phyloP scores from a whole-genome alignment of 2,329 filamentous ascomycete genomes.

The Trichoderma asperellum region DNA sequence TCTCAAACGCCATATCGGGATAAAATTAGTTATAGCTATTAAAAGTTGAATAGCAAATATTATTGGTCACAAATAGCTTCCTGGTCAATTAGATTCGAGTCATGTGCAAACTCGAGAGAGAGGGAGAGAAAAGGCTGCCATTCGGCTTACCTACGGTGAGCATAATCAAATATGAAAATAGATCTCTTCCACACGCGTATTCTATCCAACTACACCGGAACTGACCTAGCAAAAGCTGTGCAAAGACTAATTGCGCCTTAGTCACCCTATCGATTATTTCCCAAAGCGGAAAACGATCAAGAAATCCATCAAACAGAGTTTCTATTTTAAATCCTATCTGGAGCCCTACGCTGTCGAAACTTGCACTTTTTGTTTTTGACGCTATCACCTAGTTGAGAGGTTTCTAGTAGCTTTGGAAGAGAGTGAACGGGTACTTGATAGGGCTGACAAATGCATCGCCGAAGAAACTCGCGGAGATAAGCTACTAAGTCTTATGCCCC shows the following conservation, averaged over 20 bases:
- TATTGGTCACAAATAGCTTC: not conserved
- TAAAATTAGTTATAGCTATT: not conserved
- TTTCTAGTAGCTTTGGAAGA: not conserved
- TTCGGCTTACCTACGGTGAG: not conserved
- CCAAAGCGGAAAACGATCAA: slow-evolving; percentile 4
- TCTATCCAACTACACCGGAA: not conserved
- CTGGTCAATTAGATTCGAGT: not conserved
- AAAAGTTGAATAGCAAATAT: not conserved
- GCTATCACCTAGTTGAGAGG: not conserved
- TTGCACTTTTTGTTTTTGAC: not conserved
- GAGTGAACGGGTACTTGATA: no score
- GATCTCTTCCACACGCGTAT: not conserved
- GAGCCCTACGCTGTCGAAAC: not conserved
- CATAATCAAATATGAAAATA: not conserved
- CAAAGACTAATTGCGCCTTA: not conserved
- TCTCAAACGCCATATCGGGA: not conserved
- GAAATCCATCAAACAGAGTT: not conserved
- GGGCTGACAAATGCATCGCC: slow-evolving; percentile 21
- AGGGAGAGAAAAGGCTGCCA: not conserved
- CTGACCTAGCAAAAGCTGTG: not conserved
- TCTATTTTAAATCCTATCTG: not conserved
- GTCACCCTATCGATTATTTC: not conserved
- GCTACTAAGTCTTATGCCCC: slow-evolving; percentile 3
- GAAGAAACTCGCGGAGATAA: slow-evolving; percentile 21
- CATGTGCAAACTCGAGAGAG: not conserved